Percentiles rank a stretch among this genome's conserved stretches.
These are phyloP conservation scores for Sarocladiaceae sp. DNA, from an alignment of 2,329 filamentous ascomycete genomes.

Conservation along the genomic window DNA sequence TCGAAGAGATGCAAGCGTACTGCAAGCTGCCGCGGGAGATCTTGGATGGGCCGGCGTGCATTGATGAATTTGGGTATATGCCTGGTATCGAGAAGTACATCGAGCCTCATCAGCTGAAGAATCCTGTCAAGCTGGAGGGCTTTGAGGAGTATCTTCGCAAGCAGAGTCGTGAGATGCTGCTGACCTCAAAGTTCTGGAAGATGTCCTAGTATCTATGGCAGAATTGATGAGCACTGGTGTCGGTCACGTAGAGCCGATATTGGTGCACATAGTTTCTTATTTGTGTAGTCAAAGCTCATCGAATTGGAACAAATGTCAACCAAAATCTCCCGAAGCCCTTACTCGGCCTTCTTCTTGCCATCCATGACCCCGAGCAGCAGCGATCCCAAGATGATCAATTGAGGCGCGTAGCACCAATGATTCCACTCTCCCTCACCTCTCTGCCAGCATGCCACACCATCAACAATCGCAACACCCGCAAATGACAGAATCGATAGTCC, in stretches of 20 bases:
- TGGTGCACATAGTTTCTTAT: too few relatives aligned
- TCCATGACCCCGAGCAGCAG: background rate
- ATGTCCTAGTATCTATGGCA: too few relatives aligned
- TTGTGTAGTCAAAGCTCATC: too few relatives aligned
- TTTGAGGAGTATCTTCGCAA: constrained; percentile 25
- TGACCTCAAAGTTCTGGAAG: background rate
- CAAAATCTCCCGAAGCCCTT: too few relatives aligned
- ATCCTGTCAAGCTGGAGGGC: constrained; percentile 20
- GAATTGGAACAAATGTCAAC: too few relatives aligned
- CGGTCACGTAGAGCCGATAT: too few relatives aligned
- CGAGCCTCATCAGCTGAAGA: constrained; percentile 34
- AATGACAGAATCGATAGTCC: background rate
- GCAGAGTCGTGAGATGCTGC: background rate
- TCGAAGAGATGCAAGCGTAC: constrained; percentile 28
- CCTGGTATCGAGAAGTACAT: constrained; percentile 30
- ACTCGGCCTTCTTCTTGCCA: background rate
- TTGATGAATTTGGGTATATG: constrained; percentile 36
- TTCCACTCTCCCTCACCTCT: constrained; percentile 4
- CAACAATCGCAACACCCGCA: background rate
- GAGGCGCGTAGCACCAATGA: constrained; percentile 3
- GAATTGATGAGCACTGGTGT: too few relatives aligned
- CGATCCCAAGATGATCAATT: background rate
- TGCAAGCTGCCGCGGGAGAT: constrained; percentile 32
- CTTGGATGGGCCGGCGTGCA: constrained; percentile 28
- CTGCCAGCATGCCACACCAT: background rate